Percentiles rank a stretch among this genome's conserved stretches.
Evolutionary conservation across 1,139 yeast species (phyloP).

Genomic region (Komagataea norvegica): DNA sequence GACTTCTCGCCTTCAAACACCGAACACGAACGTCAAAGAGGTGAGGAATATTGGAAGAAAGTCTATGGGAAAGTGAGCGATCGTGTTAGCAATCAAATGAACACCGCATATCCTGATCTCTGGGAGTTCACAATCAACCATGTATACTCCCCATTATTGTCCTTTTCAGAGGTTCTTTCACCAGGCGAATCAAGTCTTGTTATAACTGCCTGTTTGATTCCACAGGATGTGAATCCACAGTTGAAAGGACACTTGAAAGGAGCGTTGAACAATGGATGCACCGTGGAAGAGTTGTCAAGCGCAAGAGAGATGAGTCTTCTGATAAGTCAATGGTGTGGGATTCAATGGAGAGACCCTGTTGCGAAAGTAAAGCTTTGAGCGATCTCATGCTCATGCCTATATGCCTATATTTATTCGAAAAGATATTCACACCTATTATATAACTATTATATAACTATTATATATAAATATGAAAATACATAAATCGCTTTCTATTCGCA

Average conservation of each 20-base stretch:
- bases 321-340: slow-evolving; percentile 72
- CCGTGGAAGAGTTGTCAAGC: slow-evolving; percentile 56
- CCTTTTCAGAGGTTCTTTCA: slow-evolving; percentile 57
- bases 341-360: slow-evolving; percentile 49
- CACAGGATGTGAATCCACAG: slow-evolving; percentile 94
- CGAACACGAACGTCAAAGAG: slow-evolving; percentile 38
- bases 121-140: slow-evolving; percentile 69
- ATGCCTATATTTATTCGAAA: neutral
- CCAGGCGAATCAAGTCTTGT: slow-evolving; percentile 75
- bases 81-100: slow-evolving; percentile 64
- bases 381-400: too few species aligned
- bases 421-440: neutral
- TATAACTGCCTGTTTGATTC: slow-evolving; percentile 74
- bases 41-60: slow-evolving; percentile 66
- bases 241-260: slow-evolving; percentile 87
- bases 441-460: too few species aligned
- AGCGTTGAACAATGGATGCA: slow-evolving; percentile 74
- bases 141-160: slow-evolving; percentile 73
- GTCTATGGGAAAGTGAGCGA: slow-evolving; percentile 72
- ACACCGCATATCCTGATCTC: slow-evolving; percentile 76
- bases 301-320: slow-evolving; percentile 60
- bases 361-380: slow-evolving; percentile 12
- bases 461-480: too few species aligned
- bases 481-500: too few species aligned
- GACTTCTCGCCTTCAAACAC: slow-evolving; percentile 12